These are phyloP conservation scores for Kluyveromyces lactis DNA, from an alignment of 805 yeast species.

Conservation along the genomic window DNA sequence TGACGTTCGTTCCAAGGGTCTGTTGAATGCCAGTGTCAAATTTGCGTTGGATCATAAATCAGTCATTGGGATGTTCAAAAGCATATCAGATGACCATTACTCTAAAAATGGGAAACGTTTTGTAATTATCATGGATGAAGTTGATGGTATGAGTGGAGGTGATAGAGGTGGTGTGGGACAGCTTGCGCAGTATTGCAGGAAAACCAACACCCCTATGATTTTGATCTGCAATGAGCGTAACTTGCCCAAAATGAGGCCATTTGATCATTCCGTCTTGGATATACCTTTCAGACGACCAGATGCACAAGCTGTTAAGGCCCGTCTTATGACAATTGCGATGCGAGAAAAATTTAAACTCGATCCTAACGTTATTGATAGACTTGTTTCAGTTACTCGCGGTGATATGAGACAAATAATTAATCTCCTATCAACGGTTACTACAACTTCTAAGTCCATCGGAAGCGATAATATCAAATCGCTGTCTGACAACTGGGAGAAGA, in stretches of 20 bases:
- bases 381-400: slow-evolving; percentile 76
- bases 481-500: slow-evolving; percentile 75
- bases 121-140: slow-evolving; percentile 95
- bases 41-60: slow-evolving; percentile 75
- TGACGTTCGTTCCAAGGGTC: slow-evolving; percentile 80
- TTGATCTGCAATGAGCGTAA: slow-evolving; percentile 89
- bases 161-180: slow-evolving; percentile 98
- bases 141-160: slow-evolving; percentile 98
- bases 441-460: slow-evolving; percentile 52
- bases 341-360: slow-evolving; percentile 77
- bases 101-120: slow-evolving; percentile 45
- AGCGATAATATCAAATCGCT: slow-evolving; percentile 56
- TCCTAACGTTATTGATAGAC: slow-evolving; percentile 70
- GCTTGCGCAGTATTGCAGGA: slow-evolving; percentile 75
- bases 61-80: slow-evolving; percentile 64
- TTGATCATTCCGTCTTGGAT: slow-evolving; percentile 74
- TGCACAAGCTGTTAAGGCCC: slow-evolving; percentile 67
- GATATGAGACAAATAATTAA: slow-evolving; percentile 95
- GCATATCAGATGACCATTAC: slow-evolving; percentile 16
- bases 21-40: slow-evolving; percentile 60
- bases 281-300: slow-evolving; percentile 85
- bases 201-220: slow-evolving; percentile 83
- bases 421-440: slow-evolving; percentile 74
- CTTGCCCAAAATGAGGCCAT: slow-evolving; percentile 92
- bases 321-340: slow-evolving; percentile 84